Evolutionary conservation across 148 eudicot genomes (phyloP), one percentile per base, ranked within the genome.

Genomic region (Chenopodium quinoa): DNA sequence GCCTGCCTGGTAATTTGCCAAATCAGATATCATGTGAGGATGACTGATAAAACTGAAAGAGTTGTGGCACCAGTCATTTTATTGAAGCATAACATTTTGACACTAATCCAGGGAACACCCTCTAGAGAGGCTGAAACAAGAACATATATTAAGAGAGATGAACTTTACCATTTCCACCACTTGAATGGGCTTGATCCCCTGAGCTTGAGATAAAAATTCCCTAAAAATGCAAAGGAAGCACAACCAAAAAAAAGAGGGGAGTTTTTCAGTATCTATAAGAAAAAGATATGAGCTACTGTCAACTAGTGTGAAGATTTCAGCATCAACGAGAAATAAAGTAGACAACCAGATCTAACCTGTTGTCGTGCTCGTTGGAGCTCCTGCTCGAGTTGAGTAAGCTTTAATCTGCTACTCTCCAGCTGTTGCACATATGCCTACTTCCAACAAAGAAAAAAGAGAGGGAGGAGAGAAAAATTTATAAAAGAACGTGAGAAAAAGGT

Each of bases 361-460:
- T 88, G 91, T 20, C 91, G 84, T 66, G 91, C 91, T 81, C 89
- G 84, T 71, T 89, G 91, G 52, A 89, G 88, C 80, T 89, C 91
- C 85, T 89, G 91, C 80, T 89, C 91, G 40, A 89, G 87, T 74
- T 89, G 91, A 72, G 91, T 89, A 56, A 89, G 86, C 81, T 89
- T 89, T 77, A 89, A 78, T 82, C 91, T 84, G 80, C 91, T 89
- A 76, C 85, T 89, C 80, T 86, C 91, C 58, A 89, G 79, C 75
- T 89, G 91, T 40, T 89, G 91, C 81, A 89, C 89, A 83, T 89
- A 89, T 31, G 91, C 91, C 91, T 89, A 79, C 75, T 46, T 72
- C 60, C 68, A 71, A 67, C 22, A 73, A 75, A 31, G 32, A 29
- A 67, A 69, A 25, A 56, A 22, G 52, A 9, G 25, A 7, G 77